Evolutionary conservation across 129 eudicot genomes (phyloP).

Genomic region (Lactuca sativa): DNA sequence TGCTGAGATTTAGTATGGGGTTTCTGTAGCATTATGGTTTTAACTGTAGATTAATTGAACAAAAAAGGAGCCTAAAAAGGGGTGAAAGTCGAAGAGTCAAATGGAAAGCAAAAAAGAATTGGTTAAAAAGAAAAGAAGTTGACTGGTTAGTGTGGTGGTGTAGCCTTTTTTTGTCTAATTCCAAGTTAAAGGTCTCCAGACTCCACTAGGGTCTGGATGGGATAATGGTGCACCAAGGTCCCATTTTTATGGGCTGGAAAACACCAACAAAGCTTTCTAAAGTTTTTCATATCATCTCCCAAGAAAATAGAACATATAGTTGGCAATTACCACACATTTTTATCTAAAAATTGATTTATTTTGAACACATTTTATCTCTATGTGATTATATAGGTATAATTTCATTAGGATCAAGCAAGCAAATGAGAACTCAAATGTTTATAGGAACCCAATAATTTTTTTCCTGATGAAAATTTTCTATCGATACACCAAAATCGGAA

Average conservation of each 20-base stretch:
- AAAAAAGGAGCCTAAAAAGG: conserved; percentile 58
- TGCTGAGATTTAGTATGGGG: conserved; percentile 4
- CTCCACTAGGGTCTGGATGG: conserved; percentile 27
- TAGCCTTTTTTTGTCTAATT: conserved; percentile 34
- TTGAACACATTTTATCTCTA: not conserved
- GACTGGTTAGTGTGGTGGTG: conserved; percentile 31
- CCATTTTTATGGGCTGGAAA: conserved; percentile 44
- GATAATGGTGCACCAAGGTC: conserved; percentile 36
- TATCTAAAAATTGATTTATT: too few relatives aligned
- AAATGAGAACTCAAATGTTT: too few relatives aligned
- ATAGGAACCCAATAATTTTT: too few relatives aligned
- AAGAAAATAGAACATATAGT: conserved; percentile 28
- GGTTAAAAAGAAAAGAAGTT: conserved; percentile 26
- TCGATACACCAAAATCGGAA: too few relatives aligned
- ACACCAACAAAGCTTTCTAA: conserved; percentile 20
- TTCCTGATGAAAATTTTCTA: too few relatives aligned
- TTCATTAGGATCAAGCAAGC: too few relatives aligned
- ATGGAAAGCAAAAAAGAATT: conserved; percentile 34
- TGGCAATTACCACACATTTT: not conserved
- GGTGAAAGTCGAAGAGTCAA: conserved; percentile 65
- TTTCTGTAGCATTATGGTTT: conserved; percentile 5
- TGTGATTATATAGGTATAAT: not conserved
- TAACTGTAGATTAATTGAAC: conserved; percentile 13
- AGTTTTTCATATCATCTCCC: conserved; percentile 30
- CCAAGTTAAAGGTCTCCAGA: conserved; percentile 36